These are phyloP conservation scores for Epithemia pelagica DNA, from an alignment of 108 stramenopile species.

Conservation along the genomic window DNA sequence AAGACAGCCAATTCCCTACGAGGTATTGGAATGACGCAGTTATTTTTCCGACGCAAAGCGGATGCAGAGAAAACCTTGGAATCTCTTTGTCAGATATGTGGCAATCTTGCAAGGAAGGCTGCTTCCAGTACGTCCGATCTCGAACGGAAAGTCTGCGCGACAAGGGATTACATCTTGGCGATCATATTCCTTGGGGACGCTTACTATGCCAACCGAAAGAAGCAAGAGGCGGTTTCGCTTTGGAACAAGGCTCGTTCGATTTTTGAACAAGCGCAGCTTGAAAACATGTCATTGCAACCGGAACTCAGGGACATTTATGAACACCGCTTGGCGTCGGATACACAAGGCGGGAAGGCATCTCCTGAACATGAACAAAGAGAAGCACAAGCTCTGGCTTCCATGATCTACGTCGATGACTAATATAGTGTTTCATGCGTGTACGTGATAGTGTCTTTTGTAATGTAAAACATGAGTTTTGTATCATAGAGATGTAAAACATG, in stretches of 20 bases:
- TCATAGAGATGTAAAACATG: too few species aligned
- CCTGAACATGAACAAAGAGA: slow-evolving; percentile 4
- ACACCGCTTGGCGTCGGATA: slow-evolving; percentile 5
- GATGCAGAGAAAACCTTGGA: slow-evolving; percentile 23
- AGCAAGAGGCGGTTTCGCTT: slow-evolving; percentile 12
- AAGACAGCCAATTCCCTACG: slow-evolving; percentile 14
- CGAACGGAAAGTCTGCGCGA: not conserved
- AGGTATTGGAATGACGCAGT: slow-evolving; percentile 23
- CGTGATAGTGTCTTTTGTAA: not conserved
- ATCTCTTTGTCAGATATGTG: slow-evolving; percentile 20
- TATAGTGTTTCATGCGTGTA: not conserved
- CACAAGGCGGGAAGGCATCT: not conserved
- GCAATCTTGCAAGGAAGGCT: not conserved
- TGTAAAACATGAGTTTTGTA: too few species aligned
- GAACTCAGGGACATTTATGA: not conserved
- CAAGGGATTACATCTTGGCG: slow-evolving; percentile 20
- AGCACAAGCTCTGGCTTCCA: not conserved
- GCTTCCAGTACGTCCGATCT: not conserved
- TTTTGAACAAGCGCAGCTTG: slow-evolving; percentile 3
- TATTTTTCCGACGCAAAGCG: slow-evolving; percentile 10
- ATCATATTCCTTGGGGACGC: slow-evolving; percentile 21
- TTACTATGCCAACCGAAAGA: slow-evolving; percentile 7
- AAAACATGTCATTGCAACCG: not conserved
- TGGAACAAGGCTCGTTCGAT: slow-evolving; percentile 14
- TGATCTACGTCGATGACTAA: not conserved